phyloP scores from a whole-genome alignment of 768 basidiomycete species.

The Trametes villosa region DNA sequence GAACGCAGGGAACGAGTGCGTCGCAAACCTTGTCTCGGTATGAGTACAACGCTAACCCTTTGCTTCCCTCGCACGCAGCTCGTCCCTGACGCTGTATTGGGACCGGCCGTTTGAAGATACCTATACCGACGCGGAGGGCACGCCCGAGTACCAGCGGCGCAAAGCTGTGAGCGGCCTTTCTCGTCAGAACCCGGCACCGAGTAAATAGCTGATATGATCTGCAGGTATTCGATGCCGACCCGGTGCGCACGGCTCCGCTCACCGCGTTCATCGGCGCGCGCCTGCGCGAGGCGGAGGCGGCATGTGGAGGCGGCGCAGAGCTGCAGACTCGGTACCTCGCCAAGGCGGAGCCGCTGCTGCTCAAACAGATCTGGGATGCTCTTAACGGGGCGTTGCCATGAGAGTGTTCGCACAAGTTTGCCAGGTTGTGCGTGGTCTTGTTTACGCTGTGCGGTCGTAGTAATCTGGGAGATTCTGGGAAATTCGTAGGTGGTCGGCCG shows the following conservation, averaged over 20 bases:
- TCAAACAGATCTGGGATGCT: constrained; percentile 59
- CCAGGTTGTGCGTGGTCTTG: not conserved
- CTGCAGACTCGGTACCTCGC: constrained; percentile 66
- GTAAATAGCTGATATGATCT: not conserved
- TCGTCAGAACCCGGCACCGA: not conserved
- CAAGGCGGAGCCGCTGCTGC: constrained; percentile 72
- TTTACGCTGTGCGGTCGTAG: no score
- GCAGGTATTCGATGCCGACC: constrained; percentile 73
- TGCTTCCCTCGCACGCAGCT: constrained; percentile 9
- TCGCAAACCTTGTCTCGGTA: not conserved
- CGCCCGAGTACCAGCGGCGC: constrained; percentile 77
- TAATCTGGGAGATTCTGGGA: no score
- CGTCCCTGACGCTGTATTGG: constrained; percentile 67
- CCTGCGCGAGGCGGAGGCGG: constrained; percentile 65
- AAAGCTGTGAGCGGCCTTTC: constrained; percentile 56
- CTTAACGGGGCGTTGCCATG: constrained; percentile 20
- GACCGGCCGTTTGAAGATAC: constrained; percentile 64
- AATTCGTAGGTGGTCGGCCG: no score
- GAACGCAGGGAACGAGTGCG: constrained; percentile 33
- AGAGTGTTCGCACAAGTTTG: not conserved
- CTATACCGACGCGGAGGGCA: constrained; percentile 68
- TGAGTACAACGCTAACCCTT: not conserved
- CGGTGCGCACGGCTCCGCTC: constrained; percentile 69
- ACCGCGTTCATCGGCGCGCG: constrained; percentile 59
- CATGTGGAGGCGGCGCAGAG: constrained; percentile 57